Evolutionary conservation across 208 protist genomes (phyloP).

Genomic region (Vickermania ingenoplastis): DNA sequence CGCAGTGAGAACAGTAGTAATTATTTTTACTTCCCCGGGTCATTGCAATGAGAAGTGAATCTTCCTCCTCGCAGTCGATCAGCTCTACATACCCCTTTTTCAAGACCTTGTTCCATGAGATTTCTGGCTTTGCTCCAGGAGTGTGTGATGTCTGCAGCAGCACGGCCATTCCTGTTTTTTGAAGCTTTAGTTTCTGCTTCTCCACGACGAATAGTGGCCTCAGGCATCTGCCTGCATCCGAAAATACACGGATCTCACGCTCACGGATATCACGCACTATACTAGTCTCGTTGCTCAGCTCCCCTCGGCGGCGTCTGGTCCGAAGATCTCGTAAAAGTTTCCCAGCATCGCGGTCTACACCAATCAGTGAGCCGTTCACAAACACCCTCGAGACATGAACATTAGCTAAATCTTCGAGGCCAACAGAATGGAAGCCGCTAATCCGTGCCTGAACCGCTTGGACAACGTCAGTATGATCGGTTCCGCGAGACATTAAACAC

Average conservation of each 20-base stretch:
- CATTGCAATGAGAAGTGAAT: slow-evolving; percentile 32
- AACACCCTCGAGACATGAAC: slow-evolving; percentile 24
- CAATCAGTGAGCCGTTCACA: slow-evolving; percentile 34
- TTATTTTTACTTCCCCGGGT: not conserved
- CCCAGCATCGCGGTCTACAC: slow-evolving; percentile 24
- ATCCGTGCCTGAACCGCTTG: slow-evolving; percentile 19
- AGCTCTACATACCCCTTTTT: slow-evolving; percentile 30
- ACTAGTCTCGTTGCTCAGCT: slow-evolving; percentile 26
- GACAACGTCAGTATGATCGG: slow-evolving; percentile 25
- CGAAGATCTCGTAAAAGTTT: slow-evolving; percentile 21
- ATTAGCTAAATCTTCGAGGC: slow-evolving; percentile 15
- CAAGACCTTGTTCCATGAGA: slow-evolving; percentile 24
- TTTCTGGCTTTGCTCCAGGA: slow-evolving; percentile 12
- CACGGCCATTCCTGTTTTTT: slow-evolving; percentile 18
- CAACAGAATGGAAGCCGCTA: slow-evolving; percentile 48
- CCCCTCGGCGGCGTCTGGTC: slow-evolving; percentile 17
- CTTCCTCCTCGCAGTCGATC: slow-evolving; percentile 34
- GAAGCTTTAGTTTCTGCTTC: slow-evolving; percentile 16
- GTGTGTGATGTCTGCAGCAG: slow-evolving; percentile 16
- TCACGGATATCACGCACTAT: slow-evolving; percentile 28
- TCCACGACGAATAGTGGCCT: slow-evolving; percentile 34
- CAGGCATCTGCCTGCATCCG: slow-evolving; percentile 20
- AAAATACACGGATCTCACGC: slow-evolving; percentile 33
- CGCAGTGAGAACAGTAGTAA: not conserved
- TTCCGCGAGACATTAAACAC: slow-evolving; percentile 27